These are phyloP conservation scores for Termitomyces sp. DNA, from an alignment of 768 basidiomycete genomes.

Conservation along the genomic window DNA sequence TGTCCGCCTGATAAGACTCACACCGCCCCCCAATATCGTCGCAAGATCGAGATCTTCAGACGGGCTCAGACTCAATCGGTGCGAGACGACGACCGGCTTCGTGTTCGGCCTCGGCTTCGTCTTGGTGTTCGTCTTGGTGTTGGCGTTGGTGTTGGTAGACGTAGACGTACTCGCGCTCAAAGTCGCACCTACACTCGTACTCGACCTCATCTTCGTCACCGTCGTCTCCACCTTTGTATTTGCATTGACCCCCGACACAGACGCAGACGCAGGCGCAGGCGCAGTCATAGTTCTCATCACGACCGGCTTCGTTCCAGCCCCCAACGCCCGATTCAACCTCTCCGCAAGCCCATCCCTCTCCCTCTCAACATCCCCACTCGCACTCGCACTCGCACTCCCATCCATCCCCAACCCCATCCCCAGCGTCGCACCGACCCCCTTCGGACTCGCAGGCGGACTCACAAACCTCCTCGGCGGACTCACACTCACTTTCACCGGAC, in stretches of 20 bases:
- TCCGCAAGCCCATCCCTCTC: slow-evolving; percentile 38
- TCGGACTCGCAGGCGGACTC: slow-evolving; percentile 32
- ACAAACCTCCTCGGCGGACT: slow-evolving; percentile 32
- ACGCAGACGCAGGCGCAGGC: neutral
- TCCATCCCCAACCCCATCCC: neutral
- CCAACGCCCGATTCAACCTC: slow-evolving; percentile 32
- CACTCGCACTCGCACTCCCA: slow-evolving; percentile 17
- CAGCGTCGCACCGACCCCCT: slow-evolving; percentile 11
- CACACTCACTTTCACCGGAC: slow-evolving; percentile 17
- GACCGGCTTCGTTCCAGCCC: neutral
- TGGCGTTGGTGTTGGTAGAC: too few species aligned
- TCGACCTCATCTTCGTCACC: neutral
- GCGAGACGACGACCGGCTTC: neutral
- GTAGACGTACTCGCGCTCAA: neutral
- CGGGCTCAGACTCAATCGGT: slow-evolving; percentile 26
- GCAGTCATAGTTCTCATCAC: neutral
- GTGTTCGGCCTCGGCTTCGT: neutral
- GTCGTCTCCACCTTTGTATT: neutral
- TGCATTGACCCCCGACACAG: too few species aligned
- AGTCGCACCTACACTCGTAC: neutral
- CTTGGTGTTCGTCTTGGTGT: neutral
- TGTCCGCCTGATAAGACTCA: slow-evolving; percentile 35
- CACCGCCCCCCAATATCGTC: slow-evolving; percentile 36
- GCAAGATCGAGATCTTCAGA: slow-evolving; percentile 41
- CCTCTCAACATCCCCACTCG: slow-evolving; percentile 16